Conservation (phyloP, 2,329 filamentous ascomycete species). For the Hirsutella rhossiliensis region DNA sequence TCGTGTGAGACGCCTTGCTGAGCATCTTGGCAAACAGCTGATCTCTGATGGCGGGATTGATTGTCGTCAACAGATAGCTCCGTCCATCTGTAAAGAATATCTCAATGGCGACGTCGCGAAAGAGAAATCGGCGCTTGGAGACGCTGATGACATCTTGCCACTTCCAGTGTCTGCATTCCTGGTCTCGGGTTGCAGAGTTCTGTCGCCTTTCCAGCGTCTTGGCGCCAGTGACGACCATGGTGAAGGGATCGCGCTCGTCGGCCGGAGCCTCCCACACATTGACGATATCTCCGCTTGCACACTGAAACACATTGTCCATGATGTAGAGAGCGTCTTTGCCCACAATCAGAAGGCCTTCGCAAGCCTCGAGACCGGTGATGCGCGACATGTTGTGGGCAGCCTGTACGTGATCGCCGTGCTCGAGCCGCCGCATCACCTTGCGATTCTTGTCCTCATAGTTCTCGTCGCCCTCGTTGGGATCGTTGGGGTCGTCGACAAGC, state of each 20-base stretch:
- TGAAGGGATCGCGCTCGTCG: constrained; percentile 89
- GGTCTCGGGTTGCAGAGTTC: constrained; percentile 45
- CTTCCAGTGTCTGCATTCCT: constrained; percentile 81
- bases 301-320: constrained; percentile 92
- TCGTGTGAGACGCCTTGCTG: constrained; percentile 69
- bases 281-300: constrained; percentile 90
- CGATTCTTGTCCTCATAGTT: constrained; percentile 95
- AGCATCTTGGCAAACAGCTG: constrained; percentile 68
- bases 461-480: constrained; percentile 59
- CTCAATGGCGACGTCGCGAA: constrained; percentile 92
- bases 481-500: constrained; percentile 84
- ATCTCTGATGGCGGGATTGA: constrained; percentile 61
- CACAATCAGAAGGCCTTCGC: constrained; percentile 84
- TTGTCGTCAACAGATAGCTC: constrained; percentile 83
- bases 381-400: constrained; percentile 92
- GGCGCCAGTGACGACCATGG: constrained; percentile 74
- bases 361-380: constrained; percentile 85
- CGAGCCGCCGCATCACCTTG: constrained; percentile 89
- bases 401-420: constrained; percentile 83
- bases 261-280: constrained; percentile 87
- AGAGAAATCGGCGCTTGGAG: constrained; percentile 88
- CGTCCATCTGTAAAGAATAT: constrained; percentile 94
- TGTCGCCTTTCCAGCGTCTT: constrained; percentile 49
- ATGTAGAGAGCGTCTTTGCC: constrained; percentile 89
- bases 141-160: constrained; percentile 93